Evolutionary conservation across 208 protist species (phyloP), one percentile per base, ranked within the genome.

Genomic region (Porcisia deanei): DNA sequence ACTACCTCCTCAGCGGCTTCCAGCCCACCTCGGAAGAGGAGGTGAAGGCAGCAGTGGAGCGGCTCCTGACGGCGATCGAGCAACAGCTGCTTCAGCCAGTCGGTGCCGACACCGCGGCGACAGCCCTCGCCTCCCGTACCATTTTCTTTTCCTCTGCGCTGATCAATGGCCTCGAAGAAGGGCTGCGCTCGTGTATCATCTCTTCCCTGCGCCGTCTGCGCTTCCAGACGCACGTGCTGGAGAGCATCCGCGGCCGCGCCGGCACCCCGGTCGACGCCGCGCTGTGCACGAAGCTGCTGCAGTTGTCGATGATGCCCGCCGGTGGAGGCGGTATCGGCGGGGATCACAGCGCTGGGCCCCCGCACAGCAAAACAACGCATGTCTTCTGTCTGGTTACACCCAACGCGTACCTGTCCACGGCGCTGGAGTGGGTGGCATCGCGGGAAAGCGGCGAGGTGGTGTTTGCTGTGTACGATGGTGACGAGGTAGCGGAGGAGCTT

Each of bases 1-100:
- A 93, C 74, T 95, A 95, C 79, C 80, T 92, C 55, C 83, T 95
- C 43, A 81, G 83, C n/a, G 91, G 91, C 59, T 82, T 95, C 77
- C 83, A 59, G 71, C 88, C 88, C 14, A 83, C 77, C 30, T 83
- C 76, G 16, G 86, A 91, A 61, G 82, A 60, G 16, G 87, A 68
- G 25, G 84, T 95, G 53, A 81, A 79, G 54, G 71, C 47, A 2
- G 80, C 80, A 6, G 80, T 91, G 6, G 81, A 91, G 10, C 75
- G 83, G 18, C 74, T 95, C 59, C 37, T 87, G 54, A 37, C 78
- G 4, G 79, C 85, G 47, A 71, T 95, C 8, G 67, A 81, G 30
- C n/a, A 73, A 41, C 86, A 93, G 79, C 80, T 95, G 22, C 81
- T 89, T 25, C 61, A 60, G 22, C 74, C 74, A 16, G 34, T 22